Evolutionary conservation across 2,329 filamentous ascomycete genomes (phyloP).

Genomic region (Aspergillus terreus): DNA sequence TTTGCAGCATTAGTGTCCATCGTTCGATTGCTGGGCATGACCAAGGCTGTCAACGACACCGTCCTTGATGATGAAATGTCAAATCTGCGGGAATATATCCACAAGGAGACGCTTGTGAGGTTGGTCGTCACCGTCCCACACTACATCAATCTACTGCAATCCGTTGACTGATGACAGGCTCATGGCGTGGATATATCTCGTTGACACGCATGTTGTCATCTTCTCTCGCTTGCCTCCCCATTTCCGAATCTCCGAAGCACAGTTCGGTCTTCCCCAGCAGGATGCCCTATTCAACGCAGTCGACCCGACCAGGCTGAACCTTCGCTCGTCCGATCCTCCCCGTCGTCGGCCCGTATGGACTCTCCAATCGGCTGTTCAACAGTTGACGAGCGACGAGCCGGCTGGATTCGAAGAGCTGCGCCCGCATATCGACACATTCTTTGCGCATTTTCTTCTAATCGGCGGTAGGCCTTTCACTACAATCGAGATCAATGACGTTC

Average conservation of each 20-base stretch:
- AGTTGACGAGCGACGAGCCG: not conserved
- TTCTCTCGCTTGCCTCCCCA: constrained; percentile 1
- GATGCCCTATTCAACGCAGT: not conserved
- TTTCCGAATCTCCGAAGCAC: not conserved
- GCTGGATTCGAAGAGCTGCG: not conserved
- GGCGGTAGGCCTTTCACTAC: not conserved
- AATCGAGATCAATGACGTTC: not conserved
- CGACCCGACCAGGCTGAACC: not conserved
- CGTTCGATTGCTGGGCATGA: not conserved
- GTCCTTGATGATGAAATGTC: not conserved
- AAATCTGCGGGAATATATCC: not conserved
- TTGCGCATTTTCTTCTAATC: not conserved
- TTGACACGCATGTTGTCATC: not conserved
- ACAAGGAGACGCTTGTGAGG: constrained; percentile 2
- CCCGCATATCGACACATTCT: not conserved
- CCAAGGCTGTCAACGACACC: not conserved
- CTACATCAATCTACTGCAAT: too few species aligned
- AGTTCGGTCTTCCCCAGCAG: constrained; percentile 1
- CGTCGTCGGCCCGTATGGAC: not conserved
- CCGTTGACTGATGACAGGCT: not conserved
- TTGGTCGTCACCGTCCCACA: not conserved
- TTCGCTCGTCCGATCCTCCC: not conserved
- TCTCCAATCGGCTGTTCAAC: not conserved
- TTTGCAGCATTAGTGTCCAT: constrained; percentile 1
- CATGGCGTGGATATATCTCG: constrained; percentile 1